phyloP scores from a whole-genome alignment of 2,329 filamentous ascomycete species.

The Stachybotrys chlorohalonatus region DNA sequence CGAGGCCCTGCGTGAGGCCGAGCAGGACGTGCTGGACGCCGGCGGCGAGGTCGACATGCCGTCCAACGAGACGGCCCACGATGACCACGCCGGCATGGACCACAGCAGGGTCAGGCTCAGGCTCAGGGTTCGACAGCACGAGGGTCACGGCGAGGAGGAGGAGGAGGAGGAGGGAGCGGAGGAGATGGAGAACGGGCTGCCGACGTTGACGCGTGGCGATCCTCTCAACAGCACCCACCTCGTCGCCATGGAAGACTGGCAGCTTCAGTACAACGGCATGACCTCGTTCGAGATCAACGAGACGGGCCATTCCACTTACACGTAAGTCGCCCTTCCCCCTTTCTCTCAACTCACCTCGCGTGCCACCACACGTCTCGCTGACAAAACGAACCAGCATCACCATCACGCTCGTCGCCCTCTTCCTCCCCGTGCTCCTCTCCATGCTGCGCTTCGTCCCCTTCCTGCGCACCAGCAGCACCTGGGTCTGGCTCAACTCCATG shows the following conservation, averaged over 20 bases:
- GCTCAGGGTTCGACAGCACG: constrained; percentile 5
- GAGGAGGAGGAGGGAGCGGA: constrained; percentile 2
- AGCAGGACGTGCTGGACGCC: constrained; percentile 10
- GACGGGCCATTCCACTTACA: constrained; percentile 13
- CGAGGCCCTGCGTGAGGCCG: constrained; percentile 13
- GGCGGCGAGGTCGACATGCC: not conserved
- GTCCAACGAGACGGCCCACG: not conserved
- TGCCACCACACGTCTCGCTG: too few relatives aligned
- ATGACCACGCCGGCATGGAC: constrained; percentile 1
- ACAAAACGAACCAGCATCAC: constrained; percentile 7
- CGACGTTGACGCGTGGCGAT: constrained; percentile 10
- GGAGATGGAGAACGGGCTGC: constrained; percentile 9
- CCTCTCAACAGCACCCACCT: constrained; percentile 23
- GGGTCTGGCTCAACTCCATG: constrained; percentile 18
- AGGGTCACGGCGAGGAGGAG: not conserved
- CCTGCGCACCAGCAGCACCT: constrained; percentile 12
- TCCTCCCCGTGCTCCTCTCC: constrained; percentile 20
- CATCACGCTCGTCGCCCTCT: constrained; percentile 18
- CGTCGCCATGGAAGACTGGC: constrained; percentile 17
- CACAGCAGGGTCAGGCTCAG: not conserved
- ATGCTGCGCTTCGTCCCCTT: constrained; percentile 24
- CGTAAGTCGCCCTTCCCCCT: not conserved
- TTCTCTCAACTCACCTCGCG: not conserved
- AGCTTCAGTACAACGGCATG: constrained; percentile 39
- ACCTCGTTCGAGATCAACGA: constrained; percentile 41